These are phyloP conservation scores for Cyberlindnera suaveolens DNA, from an alignment of 805 yeast species.

Conservation along the genomic window DNA sequence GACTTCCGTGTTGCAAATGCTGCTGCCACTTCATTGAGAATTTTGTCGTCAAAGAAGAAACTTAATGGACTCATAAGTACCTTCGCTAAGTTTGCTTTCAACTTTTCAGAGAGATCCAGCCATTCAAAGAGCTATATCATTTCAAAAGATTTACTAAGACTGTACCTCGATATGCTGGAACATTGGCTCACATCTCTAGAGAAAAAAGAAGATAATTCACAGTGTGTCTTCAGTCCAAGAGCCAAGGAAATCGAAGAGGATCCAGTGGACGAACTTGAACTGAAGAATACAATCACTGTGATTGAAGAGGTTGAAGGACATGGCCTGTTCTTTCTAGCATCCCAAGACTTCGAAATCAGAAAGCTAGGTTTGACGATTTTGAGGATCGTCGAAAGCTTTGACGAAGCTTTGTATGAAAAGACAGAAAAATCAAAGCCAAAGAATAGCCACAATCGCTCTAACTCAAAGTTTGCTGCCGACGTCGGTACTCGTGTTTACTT, in stretches of 20 bases:
- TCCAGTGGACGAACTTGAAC: conserved; percentile 58
- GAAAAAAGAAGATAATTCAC: conserved; percentile 16
- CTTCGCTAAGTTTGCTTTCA: conserved; percentile 76
- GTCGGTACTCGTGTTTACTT: conserved; percentile 72
- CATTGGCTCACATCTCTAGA: conserved; percentile 76
- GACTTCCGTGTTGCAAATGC: conserved; percentile 57
- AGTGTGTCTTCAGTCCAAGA: conserved; percentile 8
- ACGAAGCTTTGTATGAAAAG: conserved; percentile 64
- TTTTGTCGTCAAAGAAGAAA: conserved; percentile 60
- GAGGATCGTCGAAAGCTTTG: conserved; percentile 79
- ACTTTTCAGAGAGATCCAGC: conserved; percentile 65
- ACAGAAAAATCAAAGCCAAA: conserved; percentile 22
- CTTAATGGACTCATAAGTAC: conserved; percentile 66
- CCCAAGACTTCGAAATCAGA: conserved; percentile 75
- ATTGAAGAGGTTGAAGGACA: conserved; percentile 96
- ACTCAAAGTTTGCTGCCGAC: conserved; percentile 70
- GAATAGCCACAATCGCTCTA: conserved; percentile 41
- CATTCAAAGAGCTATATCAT: conserved; percentile 53
- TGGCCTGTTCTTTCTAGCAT: conserved; percentile 85
- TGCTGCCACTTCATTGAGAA: conserved; percentile 55
- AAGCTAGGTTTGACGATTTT: conserved; percentile 71
- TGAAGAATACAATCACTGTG: conserved; percentile 74
- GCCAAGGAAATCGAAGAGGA: conserved; percentile 12
- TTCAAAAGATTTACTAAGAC: conserved; percentile 53
- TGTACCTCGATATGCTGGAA: conserved; percentile 73